Conservation (phyloP, 345 rosid species). For the Gossypium australe region DNA sequence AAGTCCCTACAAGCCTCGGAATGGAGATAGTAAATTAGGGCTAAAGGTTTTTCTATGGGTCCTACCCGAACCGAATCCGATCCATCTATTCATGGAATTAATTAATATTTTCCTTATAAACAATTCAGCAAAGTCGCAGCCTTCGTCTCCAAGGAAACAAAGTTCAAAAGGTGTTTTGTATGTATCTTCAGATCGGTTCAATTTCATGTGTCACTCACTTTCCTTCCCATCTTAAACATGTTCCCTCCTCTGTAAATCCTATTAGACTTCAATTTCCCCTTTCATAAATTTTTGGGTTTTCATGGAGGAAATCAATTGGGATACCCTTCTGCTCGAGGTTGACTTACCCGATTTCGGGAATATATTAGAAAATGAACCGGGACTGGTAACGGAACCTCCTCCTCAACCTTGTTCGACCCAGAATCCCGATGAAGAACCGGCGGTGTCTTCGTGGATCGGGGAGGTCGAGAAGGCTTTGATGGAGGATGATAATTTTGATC, state of each 20-base stretch:
- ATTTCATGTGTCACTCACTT: background rate
- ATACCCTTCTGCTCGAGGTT: background rate
- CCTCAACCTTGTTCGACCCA: background rate
- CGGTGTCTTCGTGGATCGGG: constrained; percentile 32
- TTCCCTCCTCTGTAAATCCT: background rate
- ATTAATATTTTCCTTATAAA: background rate
- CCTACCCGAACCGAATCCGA: background rate
- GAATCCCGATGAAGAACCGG: constrained; percentile 1
- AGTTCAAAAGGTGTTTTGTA: background rate
- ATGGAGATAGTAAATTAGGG: background rate
- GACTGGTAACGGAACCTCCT: background rate
- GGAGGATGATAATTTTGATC: constrained; percentile 23
- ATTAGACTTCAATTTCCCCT: background rate
- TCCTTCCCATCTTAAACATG: background rate
- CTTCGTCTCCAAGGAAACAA: background rate
- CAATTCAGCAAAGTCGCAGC: background rate
- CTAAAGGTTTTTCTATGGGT: background rate
- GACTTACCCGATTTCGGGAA: background rate
- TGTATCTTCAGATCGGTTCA: background rate
- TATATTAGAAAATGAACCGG: background rate
- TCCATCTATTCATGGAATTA: background rate
- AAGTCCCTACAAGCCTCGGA: background rate
- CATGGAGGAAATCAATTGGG: constrained; percentile 3
- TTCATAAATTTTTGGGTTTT: background rate
- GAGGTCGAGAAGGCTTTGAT: constrained; percentile 40